These are phyloP conservation scores for Globisporangium alternatum DNA, from an alignment of 352 stramenopile species.

Conservation along the genomic window DNA sequence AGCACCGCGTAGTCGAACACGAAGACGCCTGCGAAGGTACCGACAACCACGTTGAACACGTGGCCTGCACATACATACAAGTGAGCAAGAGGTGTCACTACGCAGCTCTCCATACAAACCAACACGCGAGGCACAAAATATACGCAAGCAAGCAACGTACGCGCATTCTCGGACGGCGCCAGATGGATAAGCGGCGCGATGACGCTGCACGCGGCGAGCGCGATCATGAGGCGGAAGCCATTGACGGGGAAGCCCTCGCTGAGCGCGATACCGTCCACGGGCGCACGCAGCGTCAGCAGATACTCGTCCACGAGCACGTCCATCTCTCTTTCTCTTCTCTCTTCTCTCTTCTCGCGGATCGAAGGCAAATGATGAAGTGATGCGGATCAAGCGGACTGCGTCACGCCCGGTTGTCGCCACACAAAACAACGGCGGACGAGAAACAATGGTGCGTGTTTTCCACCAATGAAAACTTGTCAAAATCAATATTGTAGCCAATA, in stretches of 20 bases:
- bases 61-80: slow-evolving; percentile 37
- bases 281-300: slow-evolving; percentile 32
- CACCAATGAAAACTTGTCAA: slow-evolving; percentile 33
- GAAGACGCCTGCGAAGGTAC: slow-evolving; percentile 62
- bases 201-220: slow-evolving; percentile 59
- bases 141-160: slow-evolving; percentile 27
- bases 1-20: slow-evolving; percentile 80
- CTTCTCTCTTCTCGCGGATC: slow-evolving; percentile 3
- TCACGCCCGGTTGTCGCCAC: slow-evolving; percentile 12
- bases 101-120: background rate
- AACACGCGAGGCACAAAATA: background rate
- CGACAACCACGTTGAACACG: slow-evolving; percentile 64
- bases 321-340: slow-evolving; percentile 1
- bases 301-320: slow-evolving; percentile 36
- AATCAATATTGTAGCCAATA: slow-evolving; percentile 21
- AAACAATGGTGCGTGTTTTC: background rate
- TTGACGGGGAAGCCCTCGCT: slow-evolving; percentile 74
- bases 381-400: slow-evolving; percentile 22
- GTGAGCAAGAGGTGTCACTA: background rate
- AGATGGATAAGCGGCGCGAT: slow-evolving; percentile 69
- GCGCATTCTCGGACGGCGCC: slow-evolving; percentile 45
- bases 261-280: slow-evolving; percentile 61
- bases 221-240: slow-evolving; percentile 76
- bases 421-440: slow-evolving; percentile 3
- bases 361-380: slow-evolving; percentile 18